phyloP scores from a whole-genome alignment of 441 rosid species.

The Daphne laureola region DNA sequence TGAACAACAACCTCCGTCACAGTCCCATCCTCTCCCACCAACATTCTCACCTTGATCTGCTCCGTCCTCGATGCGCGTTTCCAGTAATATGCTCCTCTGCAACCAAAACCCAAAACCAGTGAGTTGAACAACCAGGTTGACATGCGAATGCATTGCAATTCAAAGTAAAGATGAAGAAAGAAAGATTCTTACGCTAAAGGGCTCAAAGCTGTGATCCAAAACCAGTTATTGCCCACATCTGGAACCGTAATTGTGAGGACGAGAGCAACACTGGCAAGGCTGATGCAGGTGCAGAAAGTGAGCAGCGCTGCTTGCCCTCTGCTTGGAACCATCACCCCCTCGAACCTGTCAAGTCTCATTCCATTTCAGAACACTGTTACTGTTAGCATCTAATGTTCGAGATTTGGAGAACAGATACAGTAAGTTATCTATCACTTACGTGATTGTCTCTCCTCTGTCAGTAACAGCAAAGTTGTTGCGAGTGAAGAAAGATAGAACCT shows the following conservation, averaged over 20 bases:
- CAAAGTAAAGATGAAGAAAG: too few species aligned
- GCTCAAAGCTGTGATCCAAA: slow-evolving; percentile 60
- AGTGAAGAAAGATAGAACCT: slow-evolving; percentile 77
- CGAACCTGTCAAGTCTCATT: slow-evolving; percentile 37
- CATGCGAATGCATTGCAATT: too few species aligned
- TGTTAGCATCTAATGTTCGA: too few species aligned
- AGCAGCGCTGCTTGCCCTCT: slow-evolving; percentile 87
- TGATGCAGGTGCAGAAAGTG: slow-evolving; percentile 89
- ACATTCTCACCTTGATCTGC: slow-evolving; percentile 79
- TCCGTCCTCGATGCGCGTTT: slow-evolving; percentile 78
- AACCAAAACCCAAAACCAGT: not conserved
- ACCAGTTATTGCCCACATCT: slow-evolving; percentile 87
- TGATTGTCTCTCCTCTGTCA: slow-evolving; percentile 82
- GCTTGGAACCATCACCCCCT: slow-evolving; percentile 83
- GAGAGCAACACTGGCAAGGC: slow-evolving; percentile 81
- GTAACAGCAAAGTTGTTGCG: slow-evolving; percentile 72
- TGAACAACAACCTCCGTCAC: slow-evolving; percentile 64
- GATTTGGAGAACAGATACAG: too few species aligned
- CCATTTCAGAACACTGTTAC: too few species aligned
- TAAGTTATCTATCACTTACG: too few species aligned
- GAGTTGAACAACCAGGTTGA: too few species aligned
- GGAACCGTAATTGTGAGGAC: slow-evolving; percentile 77
- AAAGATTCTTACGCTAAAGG: slow-evolving; percentile 90
- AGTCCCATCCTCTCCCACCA: slow-evolving; percentile 45
- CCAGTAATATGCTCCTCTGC: slow-evolving; percentile 91